Evolutionary conservation across 805 yeast species (phyloP).

Genomic region (Spathaspora sp.): DNA sequence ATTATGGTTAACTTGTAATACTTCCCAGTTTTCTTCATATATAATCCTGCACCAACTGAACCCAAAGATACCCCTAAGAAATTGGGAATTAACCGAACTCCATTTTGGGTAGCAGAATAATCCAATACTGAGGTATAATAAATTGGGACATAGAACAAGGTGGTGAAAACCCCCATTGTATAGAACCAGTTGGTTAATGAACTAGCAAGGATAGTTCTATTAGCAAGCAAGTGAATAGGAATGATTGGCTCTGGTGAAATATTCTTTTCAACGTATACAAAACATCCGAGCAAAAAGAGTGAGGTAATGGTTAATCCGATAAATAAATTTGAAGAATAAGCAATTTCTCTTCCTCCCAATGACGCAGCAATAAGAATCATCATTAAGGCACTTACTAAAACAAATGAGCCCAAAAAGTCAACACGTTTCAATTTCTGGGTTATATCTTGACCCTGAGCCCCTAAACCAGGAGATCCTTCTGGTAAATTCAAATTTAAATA

Average conservation of each 20-base stretch:
- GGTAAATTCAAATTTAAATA: constrained; percentile 44
- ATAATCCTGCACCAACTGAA: constrained; percentile 61
- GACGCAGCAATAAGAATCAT: constrained; percentile 64
- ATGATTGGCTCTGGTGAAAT: constrained; percentile 63
- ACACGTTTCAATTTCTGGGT: constrained; percentile 52
- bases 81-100: constrained; percentile 58
- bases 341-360: constrained; percentile 55
- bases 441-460: constrained; percentile 44
- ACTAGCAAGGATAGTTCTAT: constrained; percentile 60
- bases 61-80: constrained; percentile 68
- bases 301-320: constrained; percentile 29
- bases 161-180: constrained; percentile 64
- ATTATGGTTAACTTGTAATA: constrained; percentile 48
- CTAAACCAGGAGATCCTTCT: constrained; percentile 53
- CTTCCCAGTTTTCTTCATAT: constrained; percentile 65
- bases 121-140: constrained; percentile 55
- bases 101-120: constrained; percentile 53
- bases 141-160: constrained; percentile 68
- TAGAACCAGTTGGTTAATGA: constrained; percentile 67
- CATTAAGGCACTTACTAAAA: constrained; percentile 56
- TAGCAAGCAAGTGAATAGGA: constrained; percentile 55
- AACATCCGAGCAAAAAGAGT: constrained; percentile 31
- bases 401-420: constrained; percentile 62
- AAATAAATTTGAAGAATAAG: constrained; percentile 44
- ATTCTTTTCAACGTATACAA: constrained; percentile 48